Conservation (phyloP, 2,329 filamentous ascomycete genomes). For the Cladobotryum protrusum region DNA sequence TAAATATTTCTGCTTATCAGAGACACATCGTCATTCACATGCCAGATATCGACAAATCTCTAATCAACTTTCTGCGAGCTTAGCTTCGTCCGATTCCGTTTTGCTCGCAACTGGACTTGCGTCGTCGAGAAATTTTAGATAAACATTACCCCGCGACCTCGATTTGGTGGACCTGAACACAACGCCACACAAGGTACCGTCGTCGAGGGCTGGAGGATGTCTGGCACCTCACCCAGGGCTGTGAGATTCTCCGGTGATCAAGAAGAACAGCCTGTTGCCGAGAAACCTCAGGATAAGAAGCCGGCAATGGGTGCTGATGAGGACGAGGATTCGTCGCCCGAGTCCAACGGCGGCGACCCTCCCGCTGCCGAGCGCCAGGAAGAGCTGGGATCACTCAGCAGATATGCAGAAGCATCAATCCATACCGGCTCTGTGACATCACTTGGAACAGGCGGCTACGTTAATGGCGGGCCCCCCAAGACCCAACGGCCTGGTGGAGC, state of each 20-base stretch:
- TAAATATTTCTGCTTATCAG: too few relatives aligned
- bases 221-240: conserved; percentile 48
- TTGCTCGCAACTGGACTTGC: too few relatives aligned
- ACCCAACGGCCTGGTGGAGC: conserved; percentile 30
- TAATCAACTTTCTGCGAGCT: neutral
- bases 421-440: conserved; percentile 39
- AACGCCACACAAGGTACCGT: neutral
- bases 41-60: neutral
- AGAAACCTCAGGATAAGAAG: conserved; percentile 36
- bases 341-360: conserved; percentile 34
- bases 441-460: conserved; percentile 31
- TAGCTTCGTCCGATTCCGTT: too few relatives aligned
- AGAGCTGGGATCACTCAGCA: conserved; percentile 37
- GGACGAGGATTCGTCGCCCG: conserved; percentile 22
- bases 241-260: conserved; percentile 51
- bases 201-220: conserved; percentile 21
- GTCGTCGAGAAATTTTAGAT: too few relatives aligned
- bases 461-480: conserved; percentile 35
- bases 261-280: conserved; percentile 35
- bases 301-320: conserved; percentile 22
- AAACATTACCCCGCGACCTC: too few relatives aligned
- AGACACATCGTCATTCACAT: too few relatives aligned
- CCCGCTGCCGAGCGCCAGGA: conserved; percentile 45
- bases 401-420: conserved; percentile 37
- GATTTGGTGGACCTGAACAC: too few relatives aligned